These are phyloP conservation scores for Nicotiana obtusifolia DNA, from an alignment of 257 asterid species.

Conservation along the genomic window DNA sequence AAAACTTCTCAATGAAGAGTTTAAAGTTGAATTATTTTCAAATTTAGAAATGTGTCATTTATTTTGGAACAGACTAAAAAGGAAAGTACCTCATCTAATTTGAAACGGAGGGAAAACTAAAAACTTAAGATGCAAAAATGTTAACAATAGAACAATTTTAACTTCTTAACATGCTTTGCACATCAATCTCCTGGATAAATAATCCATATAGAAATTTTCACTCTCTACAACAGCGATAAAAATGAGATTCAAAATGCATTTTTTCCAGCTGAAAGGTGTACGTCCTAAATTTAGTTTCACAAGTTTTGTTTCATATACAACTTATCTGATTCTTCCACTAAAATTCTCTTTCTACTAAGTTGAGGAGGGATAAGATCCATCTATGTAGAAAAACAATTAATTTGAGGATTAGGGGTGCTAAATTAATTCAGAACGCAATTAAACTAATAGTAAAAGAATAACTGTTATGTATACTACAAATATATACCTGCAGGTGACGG, in stretches of 20 bases:
- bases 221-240: background rate
- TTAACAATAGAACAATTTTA: background rate
- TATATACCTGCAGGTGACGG: constrained; percentile 61
- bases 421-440: background rate
- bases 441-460: background rate
- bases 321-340: background rate
- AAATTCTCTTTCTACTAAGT: background rate
- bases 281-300: background rate
- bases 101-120: too few relatives aligned
- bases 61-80: too few relatives aligned
- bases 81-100: too few relatives aligned
- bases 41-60: too few relatives aligned
- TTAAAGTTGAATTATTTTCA: too few relatives aligned
- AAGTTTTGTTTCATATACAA: background rate
- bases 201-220: background rate
- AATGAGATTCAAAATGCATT: background rate
- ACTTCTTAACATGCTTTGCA: background rate
- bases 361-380: background rate
- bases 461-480: background rate
- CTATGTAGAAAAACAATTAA: background rate
- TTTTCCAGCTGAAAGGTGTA: background rate
- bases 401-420: background rate
- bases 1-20: too few relatives aligned
- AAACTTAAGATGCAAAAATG: background rate
- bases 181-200: background rate